Evolutionary conservation across 1,284 basidiomycete genomes (phyloP).

Genomic region (Cutaneotrichosporon mucoides): DNA sequence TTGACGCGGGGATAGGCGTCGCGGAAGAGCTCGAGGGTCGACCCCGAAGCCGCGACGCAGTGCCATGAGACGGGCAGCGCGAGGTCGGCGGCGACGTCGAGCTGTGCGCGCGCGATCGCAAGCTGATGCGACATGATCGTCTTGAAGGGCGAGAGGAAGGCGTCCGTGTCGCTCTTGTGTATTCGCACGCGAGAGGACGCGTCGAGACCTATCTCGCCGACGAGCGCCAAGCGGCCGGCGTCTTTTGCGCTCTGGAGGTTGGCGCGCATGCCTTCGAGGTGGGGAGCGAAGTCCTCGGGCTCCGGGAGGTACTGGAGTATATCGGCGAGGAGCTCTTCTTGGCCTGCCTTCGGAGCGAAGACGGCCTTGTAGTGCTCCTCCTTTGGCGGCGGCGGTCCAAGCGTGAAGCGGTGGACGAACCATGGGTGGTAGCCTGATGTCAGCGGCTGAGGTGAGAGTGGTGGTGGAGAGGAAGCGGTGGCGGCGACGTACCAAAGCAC

Average conservation of each 20-base stretch:
- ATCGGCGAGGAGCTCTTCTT: conserved; percentile 16
- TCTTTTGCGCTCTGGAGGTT: conserved; percentile 21
- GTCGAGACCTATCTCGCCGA: conserved; percentile 53
- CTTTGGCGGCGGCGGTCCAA: conserved; percentile 32
- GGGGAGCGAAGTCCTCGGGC: conserved; percentile 31
- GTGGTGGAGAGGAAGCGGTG: no score
- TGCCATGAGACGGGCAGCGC: conserved; percentile 49
- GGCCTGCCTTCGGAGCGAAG: conserved; percentile 34
- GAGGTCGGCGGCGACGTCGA: conserved; percentile 48
- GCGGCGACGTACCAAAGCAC: conserved; percentile 43
- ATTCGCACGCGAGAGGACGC: conserved; percentile 32
- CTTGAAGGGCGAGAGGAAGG: conserved; percentile 45
- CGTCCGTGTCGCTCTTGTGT: neutral
- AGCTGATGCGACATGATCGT: conserved; percentile 49
- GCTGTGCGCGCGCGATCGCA: conserved; percentile 42
- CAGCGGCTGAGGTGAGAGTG: neutral
- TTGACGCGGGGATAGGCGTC: conserved; percentile 38
- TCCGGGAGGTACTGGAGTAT: conserved; percentile 40
- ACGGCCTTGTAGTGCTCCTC: conserved; percentile 45
- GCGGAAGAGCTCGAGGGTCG: conserved; percentile 45
- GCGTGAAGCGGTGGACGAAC: conserved; percentile 50
- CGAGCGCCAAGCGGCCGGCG: conserved; percentile 35
- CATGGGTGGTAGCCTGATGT: conserved; percentile 51
- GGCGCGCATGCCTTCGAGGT: conserved; percentile 22
- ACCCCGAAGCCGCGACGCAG: conserved; percentile 47